Percentiles rank a stretch among this genome's conserved stretches.
Conservation (phyloP, 176 grass and related monocot species). For the Pontederia paniculata region DNA sequence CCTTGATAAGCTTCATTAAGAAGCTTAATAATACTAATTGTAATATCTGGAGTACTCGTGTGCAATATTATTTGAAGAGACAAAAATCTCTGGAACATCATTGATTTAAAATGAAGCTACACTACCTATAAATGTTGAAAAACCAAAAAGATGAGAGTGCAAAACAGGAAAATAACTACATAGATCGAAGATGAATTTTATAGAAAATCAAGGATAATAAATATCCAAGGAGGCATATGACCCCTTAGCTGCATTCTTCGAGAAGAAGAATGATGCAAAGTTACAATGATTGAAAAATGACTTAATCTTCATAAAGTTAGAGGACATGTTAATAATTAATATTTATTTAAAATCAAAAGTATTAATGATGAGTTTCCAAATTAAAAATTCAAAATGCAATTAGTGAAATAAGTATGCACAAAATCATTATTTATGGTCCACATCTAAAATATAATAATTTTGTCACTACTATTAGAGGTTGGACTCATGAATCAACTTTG, state of each 20-base stretch:
- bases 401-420: background rate
- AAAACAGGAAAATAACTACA: background rate
- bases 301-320: background rate
- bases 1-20: background rate
- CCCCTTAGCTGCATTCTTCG: background rate
- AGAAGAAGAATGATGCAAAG: too few relatives aligned
- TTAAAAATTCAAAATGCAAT: background rate
- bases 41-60: background rate
- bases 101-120: background rate
- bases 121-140: background rate
- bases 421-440: background rate
- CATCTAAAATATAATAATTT: background rate
- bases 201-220: background rate
- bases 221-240: constrained; percentile 1
- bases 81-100: background rate
- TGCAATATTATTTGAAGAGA: background rate
- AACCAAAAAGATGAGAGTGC: background rate
- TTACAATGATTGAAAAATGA: background rate
- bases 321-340: background rate
- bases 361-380: background rate
- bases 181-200: background rate
- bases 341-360: background rate
- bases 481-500: background rate
- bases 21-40: background rate
- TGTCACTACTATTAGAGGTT: background rate